Base-by-base conservation (phyloP, 176 grass and related monocot species). In the Musa acuminata region DNA sequence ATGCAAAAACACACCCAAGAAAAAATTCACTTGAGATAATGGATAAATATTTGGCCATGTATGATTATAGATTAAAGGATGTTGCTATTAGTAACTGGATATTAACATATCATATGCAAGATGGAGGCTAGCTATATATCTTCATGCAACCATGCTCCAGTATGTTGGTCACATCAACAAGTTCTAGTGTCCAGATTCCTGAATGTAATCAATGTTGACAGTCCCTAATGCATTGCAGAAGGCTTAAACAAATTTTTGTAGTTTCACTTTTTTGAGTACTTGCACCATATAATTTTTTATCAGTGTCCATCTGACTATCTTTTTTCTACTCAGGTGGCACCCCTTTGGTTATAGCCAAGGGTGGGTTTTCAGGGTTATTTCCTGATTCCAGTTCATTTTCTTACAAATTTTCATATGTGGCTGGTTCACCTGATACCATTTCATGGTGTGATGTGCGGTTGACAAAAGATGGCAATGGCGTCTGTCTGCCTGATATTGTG, bases 291-390 rank as follows among this genome's bases (percentile, higher is more conserved):
- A 17, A 8, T 5, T n/a, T 21, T 5, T 64, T 65, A 11, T 65
- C 13, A 13, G 11, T 65, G 62, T 49, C 6, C 49, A 50, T 17
- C 13, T 49, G 17, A 69, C 67, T 69, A 51, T 71, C 48, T 51
- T 8, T 48, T 21, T 21, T 26, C 62, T 71, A 21, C 8, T 71
- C 89, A 97, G 93, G 93, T 63, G 72, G 81, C 0, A 9, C 54
- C 19, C 90, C 89, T 16, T 26, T 78, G 13, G 83, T 96, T 0
- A 79, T 96, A 74, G 87, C 87, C 13, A 43, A 82, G 83, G 93
- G 93, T 21, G 93, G 93, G 3, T 92, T 96, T 84, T 92, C 93
- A 25, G 93, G 93, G n/a, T 29, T 81, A 19, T 88, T 96, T 51
- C 93, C 93, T 13, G 93, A 92, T 83, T 96, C 87, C 72, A 92